phyloP scores from a whole-genome alignment of 164 flowering plant genomes.

The Nelumbo lutea region DNA sequence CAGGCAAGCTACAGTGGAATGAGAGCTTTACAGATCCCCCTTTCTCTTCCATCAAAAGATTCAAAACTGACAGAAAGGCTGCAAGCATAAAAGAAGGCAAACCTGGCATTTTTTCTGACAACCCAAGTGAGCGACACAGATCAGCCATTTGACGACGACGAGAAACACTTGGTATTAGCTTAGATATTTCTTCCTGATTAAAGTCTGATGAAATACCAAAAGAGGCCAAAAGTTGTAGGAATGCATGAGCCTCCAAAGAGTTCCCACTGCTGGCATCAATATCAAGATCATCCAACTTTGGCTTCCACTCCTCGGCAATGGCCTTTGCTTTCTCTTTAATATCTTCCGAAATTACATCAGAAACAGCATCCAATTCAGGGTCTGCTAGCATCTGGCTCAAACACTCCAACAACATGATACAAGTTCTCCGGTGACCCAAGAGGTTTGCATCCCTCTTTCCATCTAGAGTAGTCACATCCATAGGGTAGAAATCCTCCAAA shows the following conservation, averaged over 20 bases:
- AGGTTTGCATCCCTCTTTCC: conserved; percentile 76
- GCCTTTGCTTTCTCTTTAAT: conserved; percentile 58
- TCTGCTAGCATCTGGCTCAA: conserved; percentile 43
- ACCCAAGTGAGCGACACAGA: conserved; percentile 77
- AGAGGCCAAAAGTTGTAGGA: conserved; percentile 81
- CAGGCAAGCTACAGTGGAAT: too few relatives aligned
- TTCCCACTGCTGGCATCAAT: conserved; percentile 82
- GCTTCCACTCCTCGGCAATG: conserved; percentile 91
- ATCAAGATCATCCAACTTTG: conserved; percentile 76
- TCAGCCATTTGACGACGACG: conserved; percentile 93
- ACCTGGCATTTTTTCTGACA: conserved; percentile 88
- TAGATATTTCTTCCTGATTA: conserved; percentile 57
- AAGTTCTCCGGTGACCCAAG: conserved; percentile 77
- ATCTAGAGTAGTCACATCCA: conserved; percentile 42
- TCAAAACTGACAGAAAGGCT: too few relatives aligned
- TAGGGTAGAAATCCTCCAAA: conserved; percentile 63
- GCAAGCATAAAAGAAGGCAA: conserved; percentile 13
- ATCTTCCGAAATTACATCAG: conserved; percentile 48
- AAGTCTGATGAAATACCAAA: conserved; percentile 74
- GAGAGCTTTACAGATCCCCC: too few relatives aligned
- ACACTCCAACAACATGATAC: conserved; percentile 97
- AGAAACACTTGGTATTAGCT: conserved; percentile 80
- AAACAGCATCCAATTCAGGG: conserved; percentile 29
- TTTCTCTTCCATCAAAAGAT: too few relatives aligned
- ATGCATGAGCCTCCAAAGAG: conserved; percentile 96